Evolutionary conservation across 208 protist species (phyloP).

Genomic region (Endotrypanum monterogeii): DNA sequence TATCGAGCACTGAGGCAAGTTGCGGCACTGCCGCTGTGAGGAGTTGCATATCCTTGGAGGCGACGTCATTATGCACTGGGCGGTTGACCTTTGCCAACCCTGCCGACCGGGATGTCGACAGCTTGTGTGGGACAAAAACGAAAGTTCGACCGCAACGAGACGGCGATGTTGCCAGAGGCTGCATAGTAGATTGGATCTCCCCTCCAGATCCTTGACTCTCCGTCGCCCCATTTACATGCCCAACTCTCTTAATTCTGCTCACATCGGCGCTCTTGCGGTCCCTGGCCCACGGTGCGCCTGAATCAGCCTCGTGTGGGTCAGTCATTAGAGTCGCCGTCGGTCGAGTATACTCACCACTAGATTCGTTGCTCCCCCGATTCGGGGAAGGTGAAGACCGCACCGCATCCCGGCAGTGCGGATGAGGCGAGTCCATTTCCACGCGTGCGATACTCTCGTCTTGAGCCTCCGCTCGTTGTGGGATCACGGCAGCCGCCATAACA

Average conservation of each 20-base stretch:
- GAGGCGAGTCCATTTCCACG: neutral
- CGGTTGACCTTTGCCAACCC: constrained; percentile 5
- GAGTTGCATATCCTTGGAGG: neutral
- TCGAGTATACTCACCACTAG: neutral
- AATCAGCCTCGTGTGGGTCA: neutral
- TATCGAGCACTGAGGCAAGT: neutral
- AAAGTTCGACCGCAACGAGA: constrained; percentile 15
- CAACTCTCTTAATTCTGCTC: neutral
- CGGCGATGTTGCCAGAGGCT: constrained; percentile 6
- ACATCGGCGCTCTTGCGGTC: neutral
- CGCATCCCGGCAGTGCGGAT: neutral
- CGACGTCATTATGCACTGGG: constrained; percentile 4
- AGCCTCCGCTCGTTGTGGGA: neutral
- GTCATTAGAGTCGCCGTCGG: neutral
- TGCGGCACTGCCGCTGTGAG: neutral
- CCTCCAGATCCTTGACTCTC: neutral
- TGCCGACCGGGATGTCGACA: constrained; percentile 2
- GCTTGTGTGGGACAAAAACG: constrained; percentile 15
- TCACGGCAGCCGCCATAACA: neutral
- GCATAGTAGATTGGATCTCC: neutral
- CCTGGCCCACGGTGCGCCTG: neutral
- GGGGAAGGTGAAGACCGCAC: neutral
- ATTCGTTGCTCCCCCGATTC: neutral
- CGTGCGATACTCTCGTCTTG: too few species aligned
- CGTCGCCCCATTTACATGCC: neutral